These are phyloP conservation scores for Pyracantha coccinea DNA, from an alignment of 331 rosid genomes.

Conservation along the genomic window DNA sequence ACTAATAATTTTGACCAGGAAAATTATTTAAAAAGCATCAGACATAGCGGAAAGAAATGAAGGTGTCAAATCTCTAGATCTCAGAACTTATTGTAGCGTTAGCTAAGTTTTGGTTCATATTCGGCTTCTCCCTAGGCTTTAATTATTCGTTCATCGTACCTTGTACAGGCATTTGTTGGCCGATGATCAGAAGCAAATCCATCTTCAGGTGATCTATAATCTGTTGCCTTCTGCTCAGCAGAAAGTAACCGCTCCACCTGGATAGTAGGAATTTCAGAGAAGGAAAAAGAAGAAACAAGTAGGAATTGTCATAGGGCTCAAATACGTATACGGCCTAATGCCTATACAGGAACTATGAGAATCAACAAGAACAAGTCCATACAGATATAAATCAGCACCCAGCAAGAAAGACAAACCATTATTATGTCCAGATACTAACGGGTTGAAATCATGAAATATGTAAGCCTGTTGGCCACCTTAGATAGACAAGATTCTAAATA, in stretches of 20 bases:
- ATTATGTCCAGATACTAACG: background rate
- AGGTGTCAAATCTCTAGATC: background rate
- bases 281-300: background rate
- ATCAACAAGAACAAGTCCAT: background rate
- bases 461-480: background rate
- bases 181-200: constrained; percentile 95
- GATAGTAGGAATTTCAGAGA: constrained; percentile 11
- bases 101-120: background rate
- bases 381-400: constrained; percentile 4
- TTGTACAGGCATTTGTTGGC: constrained; percentile 88
- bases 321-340: background rate
- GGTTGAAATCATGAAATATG: constrained; percentile 1
- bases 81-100: background rate
- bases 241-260: constrained; percentile 97
- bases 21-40: background rate
- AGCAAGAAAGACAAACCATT: background rate
- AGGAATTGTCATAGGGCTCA: background rate
- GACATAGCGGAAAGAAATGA: background rate
- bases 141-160: constrained; percentile 33
- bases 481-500: background rate
- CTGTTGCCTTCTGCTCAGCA: constrained; percentile 94
- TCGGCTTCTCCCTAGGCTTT: background rate
- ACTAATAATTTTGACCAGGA: background rate
- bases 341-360: background rate
- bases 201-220: constrained; percentile 87